Evolutionary conservation across 108 stramenopile species (phyloP), one percentile per base, ranked within the genome.

Genomic region (Asterionellopsis glacialis): DNA sequence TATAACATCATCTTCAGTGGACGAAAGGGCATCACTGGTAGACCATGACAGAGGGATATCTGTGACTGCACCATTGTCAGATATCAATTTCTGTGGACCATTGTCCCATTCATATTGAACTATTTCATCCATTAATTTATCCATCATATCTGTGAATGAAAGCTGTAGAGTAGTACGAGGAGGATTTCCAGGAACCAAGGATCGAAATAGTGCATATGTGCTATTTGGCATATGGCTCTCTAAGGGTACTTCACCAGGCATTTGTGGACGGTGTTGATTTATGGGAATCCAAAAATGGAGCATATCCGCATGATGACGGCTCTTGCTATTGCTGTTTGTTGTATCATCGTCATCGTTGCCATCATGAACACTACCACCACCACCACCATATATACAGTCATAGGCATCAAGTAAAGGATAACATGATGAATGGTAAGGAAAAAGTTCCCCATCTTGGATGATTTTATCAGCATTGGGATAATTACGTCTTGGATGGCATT

Each of bases 341-440:
- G 12, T 43, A 12, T 11, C 14, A 51, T 10, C 11, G 11, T 51
- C 50, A 51, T n/a, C 14, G 10, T 13, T 10, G 50, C 11, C 19
- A 16, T 51, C 50, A 18, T 18, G n/a, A 9, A 10, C 50, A 51
- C 19, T 51, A 9, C 11, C 10, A 59, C 9, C 18, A 43, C n/a
- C 15, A 15, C 5, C 21, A n/a, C 44, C 64, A 4, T 63, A 47
- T 16, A 78, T 41, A 12, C 57, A 53, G 43, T 82, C 75, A 48
- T 79, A 82, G 57, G 70, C 74, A 28, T 79, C 75, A 59, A 82
- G 28, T 13, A 82, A 54, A 12, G 70, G 58, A 57, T 82, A 82
- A 15, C 72, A 65, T 14, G 74, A 41, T 26, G 25, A 22, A 42
- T 82, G 77, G 58, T 82, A 82, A 1, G 81, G 81, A 51, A 73